Conservation (phyloP, 1,139 yeast species). For the Sugiyamaella novakii region DNA sequence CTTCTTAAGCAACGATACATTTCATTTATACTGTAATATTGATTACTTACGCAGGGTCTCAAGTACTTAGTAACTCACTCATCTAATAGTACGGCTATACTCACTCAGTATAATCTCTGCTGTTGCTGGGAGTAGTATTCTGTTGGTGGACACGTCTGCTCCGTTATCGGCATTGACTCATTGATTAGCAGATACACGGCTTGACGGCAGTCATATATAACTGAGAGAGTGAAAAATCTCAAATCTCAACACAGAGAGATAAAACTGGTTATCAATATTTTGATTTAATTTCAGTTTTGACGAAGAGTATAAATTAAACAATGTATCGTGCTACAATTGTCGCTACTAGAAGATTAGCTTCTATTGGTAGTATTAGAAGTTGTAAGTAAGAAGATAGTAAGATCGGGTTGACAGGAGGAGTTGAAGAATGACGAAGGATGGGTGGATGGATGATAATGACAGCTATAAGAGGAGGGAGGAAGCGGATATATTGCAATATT, state of each 20-base stretch:
- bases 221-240: not conserved
- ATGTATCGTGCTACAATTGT: conserved; percentile 18
- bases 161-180: conserved; percentile 21
- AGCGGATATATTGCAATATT: no score
- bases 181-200: conserved; percentile 6
- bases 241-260: no score
- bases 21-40: no score
- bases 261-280: no score
- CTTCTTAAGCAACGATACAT: no score
- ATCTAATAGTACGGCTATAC: no score
- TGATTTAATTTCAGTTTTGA: not conserved
- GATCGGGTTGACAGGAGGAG: not conserved
- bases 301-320: not conserved
- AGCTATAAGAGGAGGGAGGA: not conserved
- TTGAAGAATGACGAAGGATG: not conserved
- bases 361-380: conserved; percentile 10
- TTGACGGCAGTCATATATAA: no score
- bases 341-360: conserved; percentile 19
- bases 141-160: no score
- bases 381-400: conserved; percentile 9
- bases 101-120: no score
- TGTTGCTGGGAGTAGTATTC: no score
- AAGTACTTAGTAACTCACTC: no score
- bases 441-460: not conserved
- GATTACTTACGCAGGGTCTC: no score